A percentile compares a stretch with the other conserved stretches of the same genome.
phyloP scores from a whole-genome alignment of 73 alveolate genomes.

The Tetrahymena elliotti region DNA sequence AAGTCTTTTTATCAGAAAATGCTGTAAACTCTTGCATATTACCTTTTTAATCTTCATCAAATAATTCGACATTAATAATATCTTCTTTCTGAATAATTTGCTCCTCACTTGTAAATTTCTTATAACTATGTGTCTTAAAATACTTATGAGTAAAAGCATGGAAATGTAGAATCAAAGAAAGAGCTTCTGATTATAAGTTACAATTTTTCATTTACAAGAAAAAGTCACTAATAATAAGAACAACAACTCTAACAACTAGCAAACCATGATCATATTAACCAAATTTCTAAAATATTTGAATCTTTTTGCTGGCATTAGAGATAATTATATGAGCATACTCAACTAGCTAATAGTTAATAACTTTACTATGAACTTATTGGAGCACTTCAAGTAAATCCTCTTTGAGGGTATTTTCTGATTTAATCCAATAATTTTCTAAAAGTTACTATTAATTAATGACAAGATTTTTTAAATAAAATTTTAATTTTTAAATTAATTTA shows the following conservation, averaged over 20 bases:
- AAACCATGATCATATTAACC: background rate
- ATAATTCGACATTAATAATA: slow-evolving; percentile 7
- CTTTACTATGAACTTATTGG: background rate
- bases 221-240: slow-evolving; percentile 3
- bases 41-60: background rate
- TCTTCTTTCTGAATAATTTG: slow-evolving; percentile 22
- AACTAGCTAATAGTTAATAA: background rate
- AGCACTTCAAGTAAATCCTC: background rate
- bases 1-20: background rate
- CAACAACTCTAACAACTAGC: background rate
- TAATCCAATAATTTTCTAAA: background rate
- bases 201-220: background rate
- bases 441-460: background rate
- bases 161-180: slow-evolving; percentile 28
- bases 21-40: background rate
- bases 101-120: slow-evolving; percentile 2
- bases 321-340: background rate
- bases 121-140: slow-evolving; percentile 11
- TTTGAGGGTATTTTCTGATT: background rate
- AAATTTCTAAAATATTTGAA: background rate
- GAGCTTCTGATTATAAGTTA: slow-evolving; percentile 23
- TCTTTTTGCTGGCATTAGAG: background rate
- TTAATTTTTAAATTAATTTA: background rate
- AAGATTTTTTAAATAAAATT: background rate
- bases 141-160: slow-evolving; percentile 34